Evolutionary conservation across 345 rosid species (phyloP).

Genomic region (Lumnitzera racemosa): DNA sequence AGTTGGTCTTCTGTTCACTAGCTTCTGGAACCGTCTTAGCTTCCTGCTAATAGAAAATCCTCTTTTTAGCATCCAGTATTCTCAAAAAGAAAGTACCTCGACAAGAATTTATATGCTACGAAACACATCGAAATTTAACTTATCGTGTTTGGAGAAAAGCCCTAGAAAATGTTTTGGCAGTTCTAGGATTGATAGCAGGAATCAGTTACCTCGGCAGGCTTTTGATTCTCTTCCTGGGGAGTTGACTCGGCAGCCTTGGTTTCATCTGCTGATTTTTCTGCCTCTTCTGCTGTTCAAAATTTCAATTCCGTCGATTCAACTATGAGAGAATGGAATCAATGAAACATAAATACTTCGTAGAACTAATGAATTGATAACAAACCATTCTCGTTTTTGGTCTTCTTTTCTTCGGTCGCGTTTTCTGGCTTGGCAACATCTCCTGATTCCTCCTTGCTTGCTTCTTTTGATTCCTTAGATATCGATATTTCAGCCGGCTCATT

Average conservation of each 20-base stretch:
- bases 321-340: not conserved
- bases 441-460: not conserved
- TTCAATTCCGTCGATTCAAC: not conserved
- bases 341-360: not conserved
- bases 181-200: no score
- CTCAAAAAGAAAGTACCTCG: no score
- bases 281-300: slow-evolving; percentile 1
- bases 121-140: no score
- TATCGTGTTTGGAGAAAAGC: no score
- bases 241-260: not conserved
- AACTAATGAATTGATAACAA: not conserved
- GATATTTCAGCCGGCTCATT: no score
- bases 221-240: not conserved
- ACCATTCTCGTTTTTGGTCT: slow-evolving; percentile 4
- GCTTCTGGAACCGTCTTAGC: not conserved
- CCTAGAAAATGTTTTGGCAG: no score
- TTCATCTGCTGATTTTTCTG: slow-evolving; percentile 4
- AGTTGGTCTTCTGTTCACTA: slow-evolving; percentile 7
- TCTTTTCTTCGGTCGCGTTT: slow-evolving; percentile 10
- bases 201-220: not conserved
- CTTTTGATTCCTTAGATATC: no score
- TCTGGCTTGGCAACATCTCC: not conserved
- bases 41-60: slow-evolving; percentile 1
- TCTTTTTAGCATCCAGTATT: no score
- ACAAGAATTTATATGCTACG: no score